A percentile compares a stretch with the other conserved stretches of the same genome.
These are phyloP conservation scores for Petunia secreta DNA, from an alignment of 257 asterid species.

Conservation along the genomic window DNA sequence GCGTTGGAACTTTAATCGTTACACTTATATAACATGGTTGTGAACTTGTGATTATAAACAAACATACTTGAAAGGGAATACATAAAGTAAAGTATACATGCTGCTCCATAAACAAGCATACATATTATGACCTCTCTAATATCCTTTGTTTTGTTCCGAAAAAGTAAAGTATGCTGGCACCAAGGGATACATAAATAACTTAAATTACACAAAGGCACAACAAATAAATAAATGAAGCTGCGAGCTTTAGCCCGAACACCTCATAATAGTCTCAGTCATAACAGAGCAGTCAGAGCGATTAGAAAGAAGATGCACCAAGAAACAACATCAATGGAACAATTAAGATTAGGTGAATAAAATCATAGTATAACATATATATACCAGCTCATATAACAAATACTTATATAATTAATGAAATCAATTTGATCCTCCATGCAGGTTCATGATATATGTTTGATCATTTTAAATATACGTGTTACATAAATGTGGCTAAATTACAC, in stretches of 20 bases:
- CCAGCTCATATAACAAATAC: neutral
- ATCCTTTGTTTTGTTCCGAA: neutral
- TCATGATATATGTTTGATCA: neutral
- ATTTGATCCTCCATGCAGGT: neutral
- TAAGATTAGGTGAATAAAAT: neutral
- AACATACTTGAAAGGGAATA: neutral
- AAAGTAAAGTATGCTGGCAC: constrained; percentile 10
- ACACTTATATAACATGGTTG: neutral
- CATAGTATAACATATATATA: neutral
- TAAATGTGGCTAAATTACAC: neutral
- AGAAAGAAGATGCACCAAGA: neutral
- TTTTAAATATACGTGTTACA: neutral
- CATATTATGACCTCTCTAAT: neutral
- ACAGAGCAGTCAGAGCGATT: neutral
- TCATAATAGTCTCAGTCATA: neutral
- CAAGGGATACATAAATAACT: neutral
- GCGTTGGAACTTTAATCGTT: neutral
- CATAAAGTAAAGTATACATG: too few species aligned
- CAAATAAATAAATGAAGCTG: neutral
- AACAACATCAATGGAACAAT: neutral
- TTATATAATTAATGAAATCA: neutral
- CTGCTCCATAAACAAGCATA: neutral
- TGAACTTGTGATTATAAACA: neutral
- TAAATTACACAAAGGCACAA: neutral
- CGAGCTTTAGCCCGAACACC: neutral